phyloP scores from a whole-genome alignment of 345 rosid genomes.

The Lagerstroemia speciosa region DNA sequence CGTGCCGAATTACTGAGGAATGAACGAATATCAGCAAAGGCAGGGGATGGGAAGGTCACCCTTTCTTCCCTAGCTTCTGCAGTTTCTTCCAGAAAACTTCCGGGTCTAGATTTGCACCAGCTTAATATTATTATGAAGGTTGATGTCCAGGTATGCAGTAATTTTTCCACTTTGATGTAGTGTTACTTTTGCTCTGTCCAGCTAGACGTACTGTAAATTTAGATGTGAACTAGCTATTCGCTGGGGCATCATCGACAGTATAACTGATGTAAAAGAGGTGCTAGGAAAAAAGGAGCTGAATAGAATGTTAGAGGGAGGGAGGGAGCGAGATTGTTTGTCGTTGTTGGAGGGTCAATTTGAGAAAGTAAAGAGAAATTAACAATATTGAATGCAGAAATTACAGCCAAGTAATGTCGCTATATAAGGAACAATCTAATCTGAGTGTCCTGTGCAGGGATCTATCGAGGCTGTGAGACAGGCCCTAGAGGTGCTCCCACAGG shows the following conservation, averaged over 20 bases:
- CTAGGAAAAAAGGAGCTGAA: no score
- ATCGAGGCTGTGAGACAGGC: slow-evolving; percentile 95
- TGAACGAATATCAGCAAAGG: slow-evolving; percentile 81
- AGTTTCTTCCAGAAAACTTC: slow-evolving; percentile 63
- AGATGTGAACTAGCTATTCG: background rate
- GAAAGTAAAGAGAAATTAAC: background rate
- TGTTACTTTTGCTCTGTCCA: background rate
- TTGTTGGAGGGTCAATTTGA: no score
- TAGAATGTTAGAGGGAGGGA: no score
- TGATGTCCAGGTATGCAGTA: slow-evolving; percentile 70
- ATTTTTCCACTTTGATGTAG: background rate
- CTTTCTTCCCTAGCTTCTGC: slow-evolving; percentile 96
- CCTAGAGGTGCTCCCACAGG: slow-evolving; percentile 81
- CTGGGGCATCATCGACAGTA: no score
- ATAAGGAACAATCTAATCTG: slow-evolving; percentile 7
- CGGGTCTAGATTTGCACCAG: slow-evolving; percentile 94
- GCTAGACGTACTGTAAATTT: background rate
- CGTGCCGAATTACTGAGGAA: slow-evolving; percentile 57
- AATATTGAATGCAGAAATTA: background rate
- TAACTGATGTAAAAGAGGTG: background rate
- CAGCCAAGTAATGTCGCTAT: background rate
- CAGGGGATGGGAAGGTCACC: slow-evolving; percentile 93
- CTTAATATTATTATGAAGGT: slow-evolving; percentile 88
- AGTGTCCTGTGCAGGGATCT: slow-evolving; percentile 57
- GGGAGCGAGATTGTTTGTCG: no score